Conservation (phyloP, 2,329 filamentous ascomycete species). For the Drechmeria coniospora region DNA sequence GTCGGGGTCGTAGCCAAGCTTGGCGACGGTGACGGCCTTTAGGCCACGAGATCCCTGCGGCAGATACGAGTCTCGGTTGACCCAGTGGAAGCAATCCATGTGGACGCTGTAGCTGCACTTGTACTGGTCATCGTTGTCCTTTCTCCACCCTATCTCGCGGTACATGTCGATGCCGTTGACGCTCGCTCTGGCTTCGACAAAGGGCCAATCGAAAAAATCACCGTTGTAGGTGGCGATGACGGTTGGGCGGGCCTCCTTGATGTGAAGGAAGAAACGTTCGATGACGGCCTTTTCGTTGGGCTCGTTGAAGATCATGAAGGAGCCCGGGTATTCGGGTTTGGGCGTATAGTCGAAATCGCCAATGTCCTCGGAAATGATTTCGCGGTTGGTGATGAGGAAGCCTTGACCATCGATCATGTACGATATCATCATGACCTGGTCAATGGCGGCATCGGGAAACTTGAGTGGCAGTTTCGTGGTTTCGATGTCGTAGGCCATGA, state of each 20-base stretch:
- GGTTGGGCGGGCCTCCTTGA: slow-evolving; percentile 86
- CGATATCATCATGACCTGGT: slow-evolving; percentile 99
- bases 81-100: slow-evolving; percentile 99
- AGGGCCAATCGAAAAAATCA: slow-evolving; percentile 99
- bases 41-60: slow-evolving; percentile 93
- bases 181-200: slow-evolving; percentile 84
- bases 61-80: slow-evolving; percentile 94
- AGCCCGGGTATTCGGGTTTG: slow-evolving; percentile 86
- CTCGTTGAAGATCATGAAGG: slow-evolving; percentile 98
- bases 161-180: slow-evolving; percentile 98
- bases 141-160: slow-evolving; percentile 90
- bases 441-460: slow-evolving; percentile 85
- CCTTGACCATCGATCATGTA: slow-evolving; percentile 99
- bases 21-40: slow-evolving; percentile 94
- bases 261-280: slow-evolving; percentile 86
- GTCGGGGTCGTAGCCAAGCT: slow-evolving; percentile 95
- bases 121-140: slow-evolving; percentile 90
- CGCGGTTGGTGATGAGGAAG: slow-evolving; percentile 92
- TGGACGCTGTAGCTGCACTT: slow-evolving; percentile 92
- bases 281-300: slow-evolving; percentile 77
- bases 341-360: slow-evolving; percentile 97
- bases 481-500: slow-evolving; percentile 98
- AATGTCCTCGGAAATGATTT: slow-evolving; percentile 96
- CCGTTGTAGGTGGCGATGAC: slow-evolving; percentile 99
- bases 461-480: slow-evolving; percentile 92